A percentile compares a stretch with the other conserved stretches of the same genome.
These are phyloP conservation scores for Hortiboletus flavorubellus DNA, from an alignment of 768 basidiomycete genomes.

Conservation along the genomic window DNA sequence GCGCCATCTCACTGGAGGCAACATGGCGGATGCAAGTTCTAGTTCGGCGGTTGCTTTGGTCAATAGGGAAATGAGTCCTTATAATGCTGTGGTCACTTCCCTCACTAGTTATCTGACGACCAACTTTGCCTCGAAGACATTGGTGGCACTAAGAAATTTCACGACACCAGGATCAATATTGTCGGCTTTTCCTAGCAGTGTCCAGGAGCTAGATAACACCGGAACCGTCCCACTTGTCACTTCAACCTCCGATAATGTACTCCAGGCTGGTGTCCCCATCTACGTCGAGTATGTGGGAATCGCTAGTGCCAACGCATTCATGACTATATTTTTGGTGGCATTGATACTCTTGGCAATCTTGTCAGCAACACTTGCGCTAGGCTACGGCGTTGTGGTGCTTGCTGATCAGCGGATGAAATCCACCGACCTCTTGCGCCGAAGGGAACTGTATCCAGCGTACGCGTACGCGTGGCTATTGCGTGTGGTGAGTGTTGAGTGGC, in stretches of 20 bases:
- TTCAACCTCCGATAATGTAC: constrained; percentile 54
- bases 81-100: constrained; percentile 41
- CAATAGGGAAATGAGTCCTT: constrained; percentile 79
- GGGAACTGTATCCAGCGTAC: constrained; percentile 42
- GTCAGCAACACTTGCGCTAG: constrained; percentile 47
- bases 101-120: background rate
- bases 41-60: constrained; percentile 70
- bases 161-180: constrained; percentile 2
- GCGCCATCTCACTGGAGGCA: constrained; percentile 80
- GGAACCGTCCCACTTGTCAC: constrained; percentile 64
- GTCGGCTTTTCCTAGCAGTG: constrained; percentile 12
- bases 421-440: constrained; percentile 16
- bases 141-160: constrained; percentile 12
- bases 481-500: constrained; percentile 46
- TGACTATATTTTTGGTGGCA: constrained; percentile 76
- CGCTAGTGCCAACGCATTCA: constrained; percentile 83
- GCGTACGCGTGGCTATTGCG: constrained; percentile 62
- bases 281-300: constrained; percentile 77
- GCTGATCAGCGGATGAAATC: constrained; percentile 19
- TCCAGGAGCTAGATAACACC: constrained; percentile 24
- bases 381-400: constrained; percentile 43
- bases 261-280: constrained; percentile 79
- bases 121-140: constrained; percentile 4
- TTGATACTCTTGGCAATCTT: constrained; percentile 68
- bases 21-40: constrained; percentile 55